Percentiles rank a stretch among this genome's conserved stretches.
These are phyloP conservation scores for Thraustochytrium sp. DNA, from an alignment of 352 stramenopile genomes.

Conservation along the genomic window DNA sequence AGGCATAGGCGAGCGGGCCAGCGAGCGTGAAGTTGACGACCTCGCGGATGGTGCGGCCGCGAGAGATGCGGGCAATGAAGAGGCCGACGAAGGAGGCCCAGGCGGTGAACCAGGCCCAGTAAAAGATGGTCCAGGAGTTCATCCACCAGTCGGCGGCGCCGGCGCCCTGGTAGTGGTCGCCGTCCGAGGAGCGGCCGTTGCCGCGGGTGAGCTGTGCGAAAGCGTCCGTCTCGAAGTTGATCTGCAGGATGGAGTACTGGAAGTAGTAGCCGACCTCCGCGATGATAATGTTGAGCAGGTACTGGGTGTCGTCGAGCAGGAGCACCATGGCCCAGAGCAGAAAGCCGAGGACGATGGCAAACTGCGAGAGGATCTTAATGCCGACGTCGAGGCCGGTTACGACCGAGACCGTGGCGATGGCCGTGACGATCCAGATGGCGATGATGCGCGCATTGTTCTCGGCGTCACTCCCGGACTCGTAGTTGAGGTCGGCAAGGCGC, in stretches of 20 bases:
- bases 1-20: slow-evolving; percentile 48
- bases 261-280: slow-evolving; percentile 55
- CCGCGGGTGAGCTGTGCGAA: slow-evolving; percentile 51
- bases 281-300: slow-evolving; percentile 53
- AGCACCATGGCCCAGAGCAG: slow-evolving; percentile 52
- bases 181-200: slow-evolving; percentile 52
- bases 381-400: slow-evolving; percentile 53
- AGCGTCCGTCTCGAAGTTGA: slow-evolving; percentile 53
- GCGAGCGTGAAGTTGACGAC: slow-evolving; percentile 51
- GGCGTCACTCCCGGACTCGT: not conserved
- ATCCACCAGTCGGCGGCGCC: slow-evolving; percentile 50
- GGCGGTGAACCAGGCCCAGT: slow-evolving; percentile 57
- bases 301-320: slow-evolving; percentile 56
- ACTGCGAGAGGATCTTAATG: slow-evolving; percentile 53
- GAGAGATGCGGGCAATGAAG: slow-evolving; percentile 56
- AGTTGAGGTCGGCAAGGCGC: slow-evolving; percentile 43
- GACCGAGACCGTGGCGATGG: slow-evolving; percentile 52
- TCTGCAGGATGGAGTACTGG: slow-evolving; percentile 14
- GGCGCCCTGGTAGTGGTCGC: slow-evolving; percentile 28
- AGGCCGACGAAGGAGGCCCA: slow-evolving; percentile 57
- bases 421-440: slow-evolving; percentile 54
- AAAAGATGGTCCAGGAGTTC: slow-evolving; percentile 58
- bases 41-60: slow-evolving; percentile 52
- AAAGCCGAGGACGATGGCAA: slow-evolving; percentile 53
- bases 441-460: not conserved